Conservation (phyloP, 2,329 filamentous ascomycete genomes). For the Cordyceps tenuipes region DNA sequence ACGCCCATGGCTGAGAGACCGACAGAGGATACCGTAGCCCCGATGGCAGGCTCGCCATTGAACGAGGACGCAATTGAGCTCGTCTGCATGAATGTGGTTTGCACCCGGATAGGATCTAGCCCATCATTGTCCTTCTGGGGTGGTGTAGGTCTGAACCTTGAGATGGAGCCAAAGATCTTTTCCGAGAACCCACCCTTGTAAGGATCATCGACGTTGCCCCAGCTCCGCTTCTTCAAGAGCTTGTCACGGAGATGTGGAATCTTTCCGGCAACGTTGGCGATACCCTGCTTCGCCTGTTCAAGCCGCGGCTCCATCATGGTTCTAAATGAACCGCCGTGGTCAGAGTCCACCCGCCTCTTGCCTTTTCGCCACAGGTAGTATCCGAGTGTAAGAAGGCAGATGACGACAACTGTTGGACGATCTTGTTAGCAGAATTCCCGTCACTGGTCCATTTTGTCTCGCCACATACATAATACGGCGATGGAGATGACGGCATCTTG, state of each 20-base stretch:
- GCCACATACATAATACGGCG: slow-evolving; percentile 1
- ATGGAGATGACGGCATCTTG: slow-evolving; percentile 3
- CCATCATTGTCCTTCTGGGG: background rate
- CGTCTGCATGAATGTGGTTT: background rate
- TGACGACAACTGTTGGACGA: background rate
- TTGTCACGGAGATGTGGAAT: slow-evolving; percentile 2
- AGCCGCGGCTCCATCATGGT: background rate
- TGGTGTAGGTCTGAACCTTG: background rate
- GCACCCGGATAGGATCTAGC: background rate
- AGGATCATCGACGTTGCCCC: background rate
- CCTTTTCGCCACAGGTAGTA: slow-evolving; percentile 8
- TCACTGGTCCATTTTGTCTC: background rate
- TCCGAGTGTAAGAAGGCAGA: background rate
- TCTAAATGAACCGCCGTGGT: background rate
- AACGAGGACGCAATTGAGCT: background rate
- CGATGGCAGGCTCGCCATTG: background rate
- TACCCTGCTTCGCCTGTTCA: background rate
- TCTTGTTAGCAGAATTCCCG: background rate
- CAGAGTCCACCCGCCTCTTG: background rate
- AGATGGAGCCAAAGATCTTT: background rate
- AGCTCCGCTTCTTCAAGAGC: background rate
- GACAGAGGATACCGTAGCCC: background rate
- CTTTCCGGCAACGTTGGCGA: background rate
- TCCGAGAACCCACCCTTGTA: background rate
- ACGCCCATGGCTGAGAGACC: background rate